A percentile compares a stretch with the other conserved stretches of the same genome.
These are phyloP conservation scores for Fragaria ananassa DNA, from an alignment of 306 rosid species.

Conservation along the genomic window DNA sequence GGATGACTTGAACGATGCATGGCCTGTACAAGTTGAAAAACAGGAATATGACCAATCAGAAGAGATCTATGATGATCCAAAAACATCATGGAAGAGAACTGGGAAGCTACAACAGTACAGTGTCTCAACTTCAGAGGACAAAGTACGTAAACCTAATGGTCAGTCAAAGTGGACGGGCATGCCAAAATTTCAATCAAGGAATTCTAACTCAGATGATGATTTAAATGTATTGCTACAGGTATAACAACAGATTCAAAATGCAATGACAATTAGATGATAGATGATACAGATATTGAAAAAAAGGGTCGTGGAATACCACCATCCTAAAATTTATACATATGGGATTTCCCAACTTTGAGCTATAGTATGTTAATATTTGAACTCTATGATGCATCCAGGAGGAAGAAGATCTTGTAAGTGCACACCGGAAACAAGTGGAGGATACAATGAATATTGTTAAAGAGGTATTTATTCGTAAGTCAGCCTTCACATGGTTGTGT, in stretches of 20 bases:
- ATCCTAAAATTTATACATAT: neutral
- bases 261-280: neutral
- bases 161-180: constrained; percentile 72
- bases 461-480: constrained; percentile 56
- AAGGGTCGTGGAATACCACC: neutral
- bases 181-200: constrained; percentile 59
- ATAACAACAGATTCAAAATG: constrained; percentile 1
- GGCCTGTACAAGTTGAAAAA: constrained; percentile 62
- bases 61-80: constrained; percentile 63
- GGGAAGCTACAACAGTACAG: constrained; percentile 59
- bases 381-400: constrained; percentile 50
- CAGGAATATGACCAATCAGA: constrained; percentile 72
- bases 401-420: constrained; percentile 96
- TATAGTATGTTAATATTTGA: constrained; percentile 11
- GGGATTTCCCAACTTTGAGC: neutral
- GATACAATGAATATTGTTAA: constrained; percentile 94
- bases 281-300: neutral
- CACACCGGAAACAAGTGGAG: constrained; percentile 97
- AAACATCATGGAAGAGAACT: constrained; percentile 73
- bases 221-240: constrained; percentile 89
- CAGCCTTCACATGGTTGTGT: neutral
- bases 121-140: constrained; percentile 49
- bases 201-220: constrained; percentile 64
- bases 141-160: constrained; percentile 55
- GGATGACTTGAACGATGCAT: constrained; percentile 47